These are phyloP conservation scores for Phaffomyces opuntiae DNA, from an alignment of 805 yeast species.

Conservation along the genomic window DNA sequence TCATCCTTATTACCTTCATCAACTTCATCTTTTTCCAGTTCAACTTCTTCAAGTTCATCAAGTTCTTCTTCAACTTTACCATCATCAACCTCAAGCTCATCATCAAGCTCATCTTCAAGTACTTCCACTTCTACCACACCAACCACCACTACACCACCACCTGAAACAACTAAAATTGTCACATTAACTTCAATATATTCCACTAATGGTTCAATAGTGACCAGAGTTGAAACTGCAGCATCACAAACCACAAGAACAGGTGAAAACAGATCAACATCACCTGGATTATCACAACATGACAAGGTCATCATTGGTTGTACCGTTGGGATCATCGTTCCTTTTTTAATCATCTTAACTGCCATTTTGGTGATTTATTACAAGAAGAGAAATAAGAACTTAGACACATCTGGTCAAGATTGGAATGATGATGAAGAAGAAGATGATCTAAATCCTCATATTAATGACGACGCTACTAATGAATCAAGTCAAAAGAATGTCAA, in stretches of 20 bases:
- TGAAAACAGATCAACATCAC: not conserved
- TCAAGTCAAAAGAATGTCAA: slow-evolving; percentile 8
- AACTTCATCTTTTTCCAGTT: slow-evolving; percentile 2
- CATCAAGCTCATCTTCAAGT: slow-evolving; percentile 2
- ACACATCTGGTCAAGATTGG: slow-evolving; percentile 23
- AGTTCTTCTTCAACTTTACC: not conserved
- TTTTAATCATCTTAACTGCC: slow-evolving; percentile 24
- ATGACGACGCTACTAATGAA: not conserved
- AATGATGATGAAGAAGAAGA: slow-evolving; percentile 11
- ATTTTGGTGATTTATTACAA: slow-evolving; percentile 10
- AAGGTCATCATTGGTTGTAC: slow-evolving; percentile 61
- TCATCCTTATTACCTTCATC: not conserved
- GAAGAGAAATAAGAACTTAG: slow-evolving; percentile 12
- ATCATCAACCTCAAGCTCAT: slow-evolving; percentile 4
- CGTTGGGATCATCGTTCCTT: slow-evolving; percentile 66
- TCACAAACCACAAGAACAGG: slow-evolving; percentile 10
- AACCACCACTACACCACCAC: slow-evolving; percentile 11
- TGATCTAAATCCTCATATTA: not conserved
- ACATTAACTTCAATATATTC: slow-evolving; percentile 28
- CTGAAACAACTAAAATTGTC: slow-evolving; percentile 13
- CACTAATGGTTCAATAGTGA: slow-evolving; percentile 25
- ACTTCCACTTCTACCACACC: slow-evolving; percentile 3
- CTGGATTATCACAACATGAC: slow-evolving; percentile 42
- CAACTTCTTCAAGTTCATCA: not conserved
- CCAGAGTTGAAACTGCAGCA: slow-evolving; percentile 23